These are phyloP conservation scores for Neophaeococcomyces mojaviensis DNA, from an alignment of 2,329 filamentous ascomycete species.

Conservation along the genomic window DNA sequence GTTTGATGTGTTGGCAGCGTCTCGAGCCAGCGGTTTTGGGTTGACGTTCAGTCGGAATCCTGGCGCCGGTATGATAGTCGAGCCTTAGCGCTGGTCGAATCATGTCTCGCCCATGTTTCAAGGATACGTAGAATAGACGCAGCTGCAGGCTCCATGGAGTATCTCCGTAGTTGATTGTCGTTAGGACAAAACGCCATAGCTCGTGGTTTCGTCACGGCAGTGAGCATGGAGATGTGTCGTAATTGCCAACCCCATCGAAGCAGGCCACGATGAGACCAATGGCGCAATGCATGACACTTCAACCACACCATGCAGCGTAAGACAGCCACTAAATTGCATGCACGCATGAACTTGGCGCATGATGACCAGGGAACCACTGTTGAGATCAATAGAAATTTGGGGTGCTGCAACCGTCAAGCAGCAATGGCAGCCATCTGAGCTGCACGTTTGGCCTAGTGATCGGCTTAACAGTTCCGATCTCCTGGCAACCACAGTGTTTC, in stretches of 20 bases:
- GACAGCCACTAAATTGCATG: slow-evolving; percentile 6
- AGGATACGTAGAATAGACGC: slow-evolving; percentile 2
- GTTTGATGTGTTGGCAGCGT: slow-evolving; percentile 23
- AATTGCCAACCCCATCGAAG: slow-evolving; percentile 7
- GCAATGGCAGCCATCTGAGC: neutral
- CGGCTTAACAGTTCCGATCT: neutral
- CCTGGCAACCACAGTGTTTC: neutral
- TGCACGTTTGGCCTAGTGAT: neutral
- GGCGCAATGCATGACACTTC: slow-evolving; percentile 5
- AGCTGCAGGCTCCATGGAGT: neutral
- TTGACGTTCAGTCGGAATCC: slow-evolving; percentile 20
- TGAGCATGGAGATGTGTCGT: slow-evolving; percentile 4
- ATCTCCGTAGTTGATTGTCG: neutral
- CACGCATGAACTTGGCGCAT: slow-evolving; percentile 10
- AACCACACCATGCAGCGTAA: neutral
- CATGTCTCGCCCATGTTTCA: slow-evolving; percentile 9
- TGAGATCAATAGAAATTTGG: neutral
- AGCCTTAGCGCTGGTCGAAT: slow-evolving; percentile 7
- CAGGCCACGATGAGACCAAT: slow-evolving; percentile 2
- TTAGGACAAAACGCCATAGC: neutral
- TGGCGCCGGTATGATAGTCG: slow-evolving; percentile 9
- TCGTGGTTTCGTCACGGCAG: neutral
- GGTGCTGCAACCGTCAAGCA: slow-evolving; percentile 1
- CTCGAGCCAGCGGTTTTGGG: slow-evolving; percentile 21
- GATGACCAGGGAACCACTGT: neutral